phyloP scores from a whole-genome alignment of 1,284 basidiomycete genomes.

The Pholiota adiposa region DNA sequence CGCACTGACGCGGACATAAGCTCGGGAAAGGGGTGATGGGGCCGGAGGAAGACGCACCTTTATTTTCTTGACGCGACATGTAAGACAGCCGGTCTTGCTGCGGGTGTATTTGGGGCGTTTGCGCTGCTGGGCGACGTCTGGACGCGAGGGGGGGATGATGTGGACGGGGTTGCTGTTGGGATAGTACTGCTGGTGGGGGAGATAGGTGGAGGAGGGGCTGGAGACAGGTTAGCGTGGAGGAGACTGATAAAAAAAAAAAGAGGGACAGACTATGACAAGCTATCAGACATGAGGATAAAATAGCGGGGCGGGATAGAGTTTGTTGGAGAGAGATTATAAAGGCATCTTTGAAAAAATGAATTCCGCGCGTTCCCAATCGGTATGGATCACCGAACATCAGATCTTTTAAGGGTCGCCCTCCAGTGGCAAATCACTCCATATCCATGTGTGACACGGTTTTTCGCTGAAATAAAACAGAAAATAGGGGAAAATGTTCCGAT shows the following conservation, averaged over 20 bases:
- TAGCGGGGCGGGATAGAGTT: conserved; percentile 40
- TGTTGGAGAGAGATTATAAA: conserved; percentile 47
- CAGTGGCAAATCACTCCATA: conserved; percentile 44
- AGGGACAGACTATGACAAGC: conserved; percentile 59
- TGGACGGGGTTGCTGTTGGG: conserved; percentile 45
- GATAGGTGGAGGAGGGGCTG: conserved; percentile 45
- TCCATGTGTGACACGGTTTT: conserved; percentile 42
- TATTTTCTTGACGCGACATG: conserved; percentile 85
- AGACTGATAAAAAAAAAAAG: conserved; percentile 18
- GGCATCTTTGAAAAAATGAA: conserved; percentile 49
- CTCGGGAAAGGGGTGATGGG: background rate
- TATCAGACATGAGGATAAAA: conserved; percentile 57
- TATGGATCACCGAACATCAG: conserved; percentile 64
- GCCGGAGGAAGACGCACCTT: conserved; percentile 56
- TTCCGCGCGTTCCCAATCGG: conserved; percentile 57
- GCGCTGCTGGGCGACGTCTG: conserved; percentile 60
- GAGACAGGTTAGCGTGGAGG: background rate
- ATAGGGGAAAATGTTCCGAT: conserved; percentile 1
- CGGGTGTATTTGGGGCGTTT: conserved; percentile 87
- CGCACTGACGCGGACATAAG: conserved; percentile 55
- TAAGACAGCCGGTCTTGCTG: conserved; percentile 84
- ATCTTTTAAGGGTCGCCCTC: conserved; percentile 55
- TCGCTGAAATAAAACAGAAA: conserved; percentile 29
- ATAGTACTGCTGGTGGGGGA: conserved; percentile 50
- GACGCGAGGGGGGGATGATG: conserved; percentile 49